Conservation (phyloP, 1,139 yeast species). For the Magnusiomyces suaveolens region DNA sequence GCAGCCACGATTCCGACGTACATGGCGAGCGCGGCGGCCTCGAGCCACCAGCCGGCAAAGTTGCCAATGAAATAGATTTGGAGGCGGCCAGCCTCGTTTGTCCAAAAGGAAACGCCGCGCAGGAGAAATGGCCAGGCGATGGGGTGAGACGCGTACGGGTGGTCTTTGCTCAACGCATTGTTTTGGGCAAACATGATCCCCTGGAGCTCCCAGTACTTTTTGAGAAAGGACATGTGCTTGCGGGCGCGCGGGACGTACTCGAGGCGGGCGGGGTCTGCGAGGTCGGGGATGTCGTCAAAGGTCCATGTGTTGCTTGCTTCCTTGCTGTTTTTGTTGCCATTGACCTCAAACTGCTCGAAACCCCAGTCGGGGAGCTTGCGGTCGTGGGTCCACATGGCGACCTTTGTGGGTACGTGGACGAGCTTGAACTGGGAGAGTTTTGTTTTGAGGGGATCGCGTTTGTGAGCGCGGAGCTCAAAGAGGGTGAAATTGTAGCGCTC, state of each 20-base stretch:
- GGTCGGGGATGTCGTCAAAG: constrained; percentile 59
- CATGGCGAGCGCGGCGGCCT: constrained; percentile 56
- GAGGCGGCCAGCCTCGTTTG: constrained; percentile 45
- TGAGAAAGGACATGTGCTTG: constrained; percentile 61
- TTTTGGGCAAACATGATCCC: constrained; percentile 84
- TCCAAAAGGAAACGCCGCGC: constrained; percentile 96
- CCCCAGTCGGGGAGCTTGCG: constrained; percentile 90
- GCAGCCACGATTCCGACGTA: constrained; percentile 56
- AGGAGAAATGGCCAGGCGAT: constrained; percentile 87
- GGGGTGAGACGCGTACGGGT: constrained; percentile 94
- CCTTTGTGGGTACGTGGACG: constrained; percentile 76
- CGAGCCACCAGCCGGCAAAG: constrained; percentile 86
- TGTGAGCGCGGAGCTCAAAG: constrained; percentile 62
- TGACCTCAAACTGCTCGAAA: constrained; percentile 80
- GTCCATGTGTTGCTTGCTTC: constrained; percentile 67
- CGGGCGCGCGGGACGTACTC: constrained; percentile 42
- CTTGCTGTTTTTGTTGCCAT: constrained; percentile 76
- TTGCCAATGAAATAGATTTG: constrained; percentile 92
- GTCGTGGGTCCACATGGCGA: constrained; percentile 94
- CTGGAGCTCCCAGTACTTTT: constrained; percentile 87
- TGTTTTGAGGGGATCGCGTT: constrained; percentile 51
- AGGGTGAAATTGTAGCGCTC: constrained; percentile 61
- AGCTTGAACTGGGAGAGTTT: constrained; percentile 60
- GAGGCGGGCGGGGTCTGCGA: constrained; percentile 52
- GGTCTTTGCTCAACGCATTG: constrained; percentile 75